phyloP scores from a whole-genome alignment of 148 eudicot species.

The Rhododendron williamsianum region DNA sequence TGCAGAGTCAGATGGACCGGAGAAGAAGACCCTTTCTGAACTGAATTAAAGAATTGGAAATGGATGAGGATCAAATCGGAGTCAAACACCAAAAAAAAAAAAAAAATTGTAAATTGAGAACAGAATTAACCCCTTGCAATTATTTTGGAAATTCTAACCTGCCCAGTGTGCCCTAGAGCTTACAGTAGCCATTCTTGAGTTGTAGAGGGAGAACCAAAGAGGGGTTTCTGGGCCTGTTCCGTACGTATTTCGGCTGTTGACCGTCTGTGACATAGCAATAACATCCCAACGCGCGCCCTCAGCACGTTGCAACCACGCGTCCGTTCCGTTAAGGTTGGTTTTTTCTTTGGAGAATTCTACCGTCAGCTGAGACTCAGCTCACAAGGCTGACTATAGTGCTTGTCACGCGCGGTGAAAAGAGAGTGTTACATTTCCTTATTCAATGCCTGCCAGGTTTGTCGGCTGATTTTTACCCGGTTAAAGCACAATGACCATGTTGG shows the following conservation, averaged over 20 bases:
- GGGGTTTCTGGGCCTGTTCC: not conserved
- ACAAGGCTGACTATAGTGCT: too few species aligned
- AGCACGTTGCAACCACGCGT: not conserved
- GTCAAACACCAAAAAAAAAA: not conserved
- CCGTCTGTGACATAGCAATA: not conserved
- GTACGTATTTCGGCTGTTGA: not conserved
- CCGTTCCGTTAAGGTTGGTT: fast-evolving
- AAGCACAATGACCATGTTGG: too few species aligned
- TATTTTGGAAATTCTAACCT: not conserved
- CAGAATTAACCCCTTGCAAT: not conserved
- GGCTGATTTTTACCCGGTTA: too few species aligned
- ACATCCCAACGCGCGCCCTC: not conserved
- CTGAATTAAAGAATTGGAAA: not conserved
- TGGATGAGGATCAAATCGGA: conserved; percentile 4
- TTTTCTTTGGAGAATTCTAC: too few species aligned
- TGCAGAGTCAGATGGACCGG: not conserved
- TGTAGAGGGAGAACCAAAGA: not conserved
- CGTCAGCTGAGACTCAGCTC: too few species aligned
- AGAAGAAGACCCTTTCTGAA: not conserved
- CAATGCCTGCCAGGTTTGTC: too few species aligned
- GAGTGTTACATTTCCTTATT: too few species aligned
- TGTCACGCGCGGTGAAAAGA: too few species aligned
- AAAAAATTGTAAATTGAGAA: not conserved
- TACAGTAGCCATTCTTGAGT: not conserved
- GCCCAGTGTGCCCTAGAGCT: not conserved